Base-by-base conservation (phyloP, 2,329 filamentous ascomycete genomes). In the Aquanectria penicillioides region DNA sequence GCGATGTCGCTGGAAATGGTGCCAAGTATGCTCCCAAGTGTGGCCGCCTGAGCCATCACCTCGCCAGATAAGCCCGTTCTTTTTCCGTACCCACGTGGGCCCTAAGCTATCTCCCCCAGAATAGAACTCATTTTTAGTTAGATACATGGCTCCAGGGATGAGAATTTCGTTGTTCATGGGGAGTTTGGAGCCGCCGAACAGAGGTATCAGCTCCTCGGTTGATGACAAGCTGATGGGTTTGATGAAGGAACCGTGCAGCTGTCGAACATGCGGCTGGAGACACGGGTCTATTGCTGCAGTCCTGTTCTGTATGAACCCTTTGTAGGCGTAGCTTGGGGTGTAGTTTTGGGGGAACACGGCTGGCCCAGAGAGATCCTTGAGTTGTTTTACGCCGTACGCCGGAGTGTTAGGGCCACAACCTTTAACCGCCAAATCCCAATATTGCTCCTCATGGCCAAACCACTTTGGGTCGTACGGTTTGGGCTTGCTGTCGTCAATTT, bases 1-100 rank as follows among this genome's bases (percentile, higher is more conserved):
- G 4, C 89, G 86, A 66, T 90, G 89, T n/a, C 89, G 86, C 60
- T 92, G 89, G 66, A 91, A 90, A 28, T 86, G 83, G 28, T 80
- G 80, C 89, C 89, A 92, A 59, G 84, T 89, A 38, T 86, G 71
- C 13, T 69, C 67, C 54, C 75, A 75, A 38, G 80, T 73, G 22
- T 79, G 77, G 2, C 87, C 88, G 3, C 87, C 88, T 7, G 87
- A 88, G 3, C 84, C 86, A 3, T 85, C 84, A 40, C 88, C 88
- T 29, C 88, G 85, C 88, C 88, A 91, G 29, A 89, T 76, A 40
- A 87, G 74, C 3, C 74, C 77, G 51, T 84, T 78, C 25, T 75
- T 75, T 73, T 91, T 91, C 28, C 80, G 71, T 4, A 78, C 73
- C 88, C 89, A 90, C 5, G 77, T 71, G 11, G 83, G 77, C 37